Evolutionary conservation across 345 rosid genomes (phyloP).

Genomic region (Gossypioides kirkii): DNA sequence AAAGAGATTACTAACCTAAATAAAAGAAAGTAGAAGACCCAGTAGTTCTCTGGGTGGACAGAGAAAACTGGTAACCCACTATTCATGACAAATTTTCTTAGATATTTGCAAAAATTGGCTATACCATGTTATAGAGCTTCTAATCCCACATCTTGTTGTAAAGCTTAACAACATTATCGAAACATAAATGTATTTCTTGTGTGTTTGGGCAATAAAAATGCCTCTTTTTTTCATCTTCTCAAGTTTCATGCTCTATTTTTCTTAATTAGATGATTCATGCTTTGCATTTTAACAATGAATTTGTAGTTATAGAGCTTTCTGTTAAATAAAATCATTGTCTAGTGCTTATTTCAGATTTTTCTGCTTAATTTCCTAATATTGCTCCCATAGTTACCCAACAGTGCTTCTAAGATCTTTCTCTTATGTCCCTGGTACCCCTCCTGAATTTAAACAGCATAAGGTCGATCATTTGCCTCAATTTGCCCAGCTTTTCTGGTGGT

Average conservation of each 20-base stretch:
- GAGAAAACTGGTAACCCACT: not conserved
- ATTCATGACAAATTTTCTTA: not conserved
- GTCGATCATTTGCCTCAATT: slow-evolving; percentile 80
- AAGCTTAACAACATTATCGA: not conserved
- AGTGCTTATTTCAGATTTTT: slow-evolving; percentile 1
- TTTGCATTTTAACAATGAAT: not conserved
- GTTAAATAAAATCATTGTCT: not conserved
- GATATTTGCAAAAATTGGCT: not conserved
- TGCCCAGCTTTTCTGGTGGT: slow-evolving; percentile 94
- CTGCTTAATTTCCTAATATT: slow-evolving; percentile 12
- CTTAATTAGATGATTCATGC: not conserved
- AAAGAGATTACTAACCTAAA: not conserved
- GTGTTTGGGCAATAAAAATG: not conserved
- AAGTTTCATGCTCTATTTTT: not conserved
- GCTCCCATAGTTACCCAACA: not conserved
- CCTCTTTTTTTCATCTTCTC: not conserved
- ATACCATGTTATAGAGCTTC: not conserved
- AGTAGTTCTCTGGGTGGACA: not conserved
- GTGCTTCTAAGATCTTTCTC: slow-evolving; percentile 9
- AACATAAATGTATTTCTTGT: not conserved
- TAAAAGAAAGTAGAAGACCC: not conserved
- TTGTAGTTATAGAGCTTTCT: not conserved
- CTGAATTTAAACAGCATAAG: slow-evolving; percentile 51
- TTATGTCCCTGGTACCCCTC: not conserved
- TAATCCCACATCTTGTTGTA: not conserved